Base-by-base conservation (phyloP, 1,139 yeast genomes). In the Hyphopichia fennica region DNA sequence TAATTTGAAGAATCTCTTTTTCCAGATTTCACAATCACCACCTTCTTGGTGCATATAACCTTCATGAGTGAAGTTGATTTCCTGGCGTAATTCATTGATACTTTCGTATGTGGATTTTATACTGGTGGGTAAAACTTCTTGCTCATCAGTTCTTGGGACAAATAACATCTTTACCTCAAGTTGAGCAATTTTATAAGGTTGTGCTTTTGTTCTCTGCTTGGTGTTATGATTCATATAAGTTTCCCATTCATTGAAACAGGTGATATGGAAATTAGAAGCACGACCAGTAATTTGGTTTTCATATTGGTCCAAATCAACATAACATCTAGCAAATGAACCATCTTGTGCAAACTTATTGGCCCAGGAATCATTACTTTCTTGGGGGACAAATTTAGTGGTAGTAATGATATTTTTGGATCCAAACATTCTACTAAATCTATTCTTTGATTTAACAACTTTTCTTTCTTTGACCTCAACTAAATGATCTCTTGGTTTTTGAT, bases 201-300 rank as follows among this genome's bases (percentile, higher is more conserved):
- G 67, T 36, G 70, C 63, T 47, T 65, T 62, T 29, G 57, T 54
- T 17, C 55, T 55, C 14, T 61, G 59, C 14, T 69, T 65, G 8
- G 57, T 57, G 22, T 56, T 60, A 8, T 53, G 46, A 22, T 64
- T 69, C 1, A 57, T 52, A 33, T 58, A 56, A 4, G 70, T 69
- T 41, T 82, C 86, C 97, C 97, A 91, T 60, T 89, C 96, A 57
- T 89, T 89, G 61, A 79, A 79, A 54, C 93, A 77, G 14, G 82
- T 78, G 44, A 88, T 62, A 41, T 76, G 75, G 54, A 81, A 77
- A 40, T 70, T 70, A 35, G 70, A 67, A 0, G 81, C 72, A 41
- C 67, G 65, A 22, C 87, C 86, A 16, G 76, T 77, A 27, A 84
- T 68, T 35, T 72, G 72, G 20, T 69, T 63, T 53, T 82, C 82